A percentile compares a stretch with the other conserved stretches of the same genome.
These are phyloP conservation scores for Saccharomyces eubayanus DNA, from an alignment of 805 yeast species.

Conservation along the genomic window DNA sequence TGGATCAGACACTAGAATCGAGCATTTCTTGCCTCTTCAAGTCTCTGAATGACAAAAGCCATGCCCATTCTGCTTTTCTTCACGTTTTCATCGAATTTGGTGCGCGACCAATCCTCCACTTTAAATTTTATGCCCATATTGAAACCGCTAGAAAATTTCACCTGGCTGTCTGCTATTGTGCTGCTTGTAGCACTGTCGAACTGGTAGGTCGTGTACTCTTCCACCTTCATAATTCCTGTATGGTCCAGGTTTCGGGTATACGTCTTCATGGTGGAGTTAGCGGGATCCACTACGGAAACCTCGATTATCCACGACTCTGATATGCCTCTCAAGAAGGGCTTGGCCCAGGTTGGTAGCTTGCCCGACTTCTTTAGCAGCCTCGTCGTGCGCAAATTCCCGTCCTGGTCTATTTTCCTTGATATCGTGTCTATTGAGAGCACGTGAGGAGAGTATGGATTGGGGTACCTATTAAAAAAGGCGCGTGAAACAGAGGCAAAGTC, in stretches of 20 bases:
- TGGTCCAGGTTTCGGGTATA: slow-evolving; percentile 84
- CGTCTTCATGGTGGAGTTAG: slow-evolving; percentile 44
- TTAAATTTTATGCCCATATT: slow-evolving; percentile 47
- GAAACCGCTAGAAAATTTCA: slow-evolving; percentile 65
- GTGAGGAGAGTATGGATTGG: slow-evolving; percentile 75
- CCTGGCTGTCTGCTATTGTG: slow-evolving; percentile 50
- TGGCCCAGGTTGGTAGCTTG: slow-evolving; percentile 68
- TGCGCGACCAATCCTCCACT: slow-evolving; percentile 77
- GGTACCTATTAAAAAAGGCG: slow-evolving; percentile 68
- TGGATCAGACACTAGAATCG: neutral
- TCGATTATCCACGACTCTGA: slow-evolving; percentile 79
- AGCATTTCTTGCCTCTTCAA: slow-evolving; percentile 32
- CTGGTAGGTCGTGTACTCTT: slow-evolving; percentile 59
- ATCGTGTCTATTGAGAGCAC: slow-evolving; percentile 78
- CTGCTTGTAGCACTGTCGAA: slow-evolving; percentile 25
- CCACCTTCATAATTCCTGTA: slow-evolving; percentile 64
- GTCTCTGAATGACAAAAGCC: slow-evolving; percentile 64
- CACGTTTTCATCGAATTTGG: slow-evolving; percentile 59
- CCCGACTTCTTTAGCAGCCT: slow-evolving; percentile 73
- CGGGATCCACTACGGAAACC: slow-evolving; percentile 63
- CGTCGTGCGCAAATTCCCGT: slow-evolving; percentile 63
- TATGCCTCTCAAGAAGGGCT: slow-evolving; percentile 62
- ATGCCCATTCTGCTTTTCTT: slow-evolving; percentile 62
- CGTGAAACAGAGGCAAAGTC: slow-evolving; percentile 66
- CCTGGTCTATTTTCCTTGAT: slow-evolving; percentile 45